Evolutionary conservation across 23 red algal species (phyloP).

Genomic region (Gracilaria gracilis): DNA sequence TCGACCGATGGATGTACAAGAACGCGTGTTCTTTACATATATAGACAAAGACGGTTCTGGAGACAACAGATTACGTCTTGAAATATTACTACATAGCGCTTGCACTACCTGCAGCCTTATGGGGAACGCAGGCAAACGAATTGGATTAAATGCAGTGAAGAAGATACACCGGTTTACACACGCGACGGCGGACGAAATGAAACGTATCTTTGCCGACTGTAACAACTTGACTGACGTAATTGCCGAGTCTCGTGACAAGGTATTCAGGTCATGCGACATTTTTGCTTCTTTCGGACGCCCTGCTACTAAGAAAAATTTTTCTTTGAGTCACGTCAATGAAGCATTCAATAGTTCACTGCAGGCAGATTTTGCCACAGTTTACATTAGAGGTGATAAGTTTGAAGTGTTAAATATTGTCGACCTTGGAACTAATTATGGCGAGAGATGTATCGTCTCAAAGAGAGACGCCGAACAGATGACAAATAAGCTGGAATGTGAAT

Average conservation of each 20-base stretch:
- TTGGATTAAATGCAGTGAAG: not conserved
- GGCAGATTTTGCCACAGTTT: not conserved
- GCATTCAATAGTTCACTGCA: not conserved
- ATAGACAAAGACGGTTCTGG: not conserved
- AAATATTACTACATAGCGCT: not conserved
- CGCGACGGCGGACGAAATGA: not conserved
- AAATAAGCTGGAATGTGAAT: not conserved
- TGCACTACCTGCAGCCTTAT: not conserved
- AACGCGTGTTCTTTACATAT: not conserved
- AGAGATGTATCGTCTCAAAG: not conserved
- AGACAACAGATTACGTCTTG: not conserved
- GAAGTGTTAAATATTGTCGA: conserved; percentile 39
- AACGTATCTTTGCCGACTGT: not conserved
- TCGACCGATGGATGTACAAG: not conserved
- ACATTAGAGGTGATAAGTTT: not conserved
- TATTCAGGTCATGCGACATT: not conserved
- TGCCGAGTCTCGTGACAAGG: not conserved
- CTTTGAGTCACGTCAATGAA: conserved; percentile 18
- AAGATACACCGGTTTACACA: conserved; percentile 16
- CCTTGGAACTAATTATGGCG: not conserved
- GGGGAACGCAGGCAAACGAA: not conserved
- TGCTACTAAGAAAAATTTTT: conserved; percentile 2
- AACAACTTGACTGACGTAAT: not conserved
- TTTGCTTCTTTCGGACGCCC: not conserved
- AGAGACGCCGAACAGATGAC: not conserved